A percentile compares a stretch with the other conserved stretches of the same genome.
Conservation (phyloP, 768 basidiomycete species). For the Mycena indigotica region DNA sequence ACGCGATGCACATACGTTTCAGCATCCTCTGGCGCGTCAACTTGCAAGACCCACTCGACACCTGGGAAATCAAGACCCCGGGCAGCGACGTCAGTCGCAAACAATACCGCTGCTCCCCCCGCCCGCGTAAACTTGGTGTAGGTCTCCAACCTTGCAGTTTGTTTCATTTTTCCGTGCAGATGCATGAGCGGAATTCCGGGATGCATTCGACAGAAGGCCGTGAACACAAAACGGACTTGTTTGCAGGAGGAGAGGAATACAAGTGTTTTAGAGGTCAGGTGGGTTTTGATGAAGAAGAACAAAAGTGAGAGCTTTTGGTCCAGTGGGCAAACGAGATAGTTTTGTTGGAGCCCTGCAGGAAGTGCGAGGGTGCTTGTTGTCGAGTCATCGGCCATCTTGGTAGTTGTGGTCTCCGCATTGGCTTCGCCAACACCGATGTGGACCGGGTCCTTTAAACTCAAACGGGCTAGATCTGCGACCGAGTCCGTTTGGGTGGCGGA, state of each 20-base stretch:
- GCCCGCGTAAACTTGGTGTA: conserved; percentile 83
- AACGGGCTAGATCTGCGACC: conserved; percentile 82
- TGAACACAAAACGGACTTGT: conserved; percentile 95
- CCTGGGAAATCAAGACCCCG: conserved; percentile 95
- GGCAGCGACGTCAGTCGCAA: conserved; percentile 96
- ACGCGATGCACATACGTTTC: conserved; percentile 98
- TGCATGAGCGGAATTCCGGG: conserved; percentile 93
- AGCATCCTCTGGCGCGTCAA: conserved; percentile 95
- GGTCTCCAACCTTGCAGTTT: conserved; percentile 80
- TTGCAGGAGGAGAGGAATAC: conserved; percentile 96
- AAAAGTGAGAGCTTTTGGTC: conserved; percentile 89
- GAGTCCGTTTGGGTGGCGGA: conserved; percentile 96
- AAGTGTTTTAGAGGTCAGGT: conserved; percentile 86
- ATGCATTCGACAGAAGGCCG: conserved; percentile 94
- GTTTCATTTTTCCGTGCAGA: conserved; percentile 96
- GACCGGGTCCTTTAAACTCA: conserved; percentile 83
- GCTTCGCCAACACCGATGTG: conserved; percentile 63
- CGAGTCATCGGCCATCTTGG: conserved; percentile 8
- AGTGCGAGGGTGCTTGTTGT: conserved; percentile 40
- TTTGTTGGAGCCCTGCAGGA: conserved; percentile 82
- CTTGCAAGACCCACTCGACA: conserved; percentile 95
- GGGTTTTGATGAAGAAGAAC: conserved; percentile 94
- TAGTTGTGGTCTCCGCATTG: conserved; percentile 45
- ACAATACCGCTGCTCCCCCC: conserved; percentile 74
- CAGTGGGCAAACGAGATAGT: conserved; percentile 81